Evolutionary conservation across 169 alveolate species (phyloP), one percentile per base, ranked within the genome.

Genomic region (Plasmodium knowlesi): DNA sequence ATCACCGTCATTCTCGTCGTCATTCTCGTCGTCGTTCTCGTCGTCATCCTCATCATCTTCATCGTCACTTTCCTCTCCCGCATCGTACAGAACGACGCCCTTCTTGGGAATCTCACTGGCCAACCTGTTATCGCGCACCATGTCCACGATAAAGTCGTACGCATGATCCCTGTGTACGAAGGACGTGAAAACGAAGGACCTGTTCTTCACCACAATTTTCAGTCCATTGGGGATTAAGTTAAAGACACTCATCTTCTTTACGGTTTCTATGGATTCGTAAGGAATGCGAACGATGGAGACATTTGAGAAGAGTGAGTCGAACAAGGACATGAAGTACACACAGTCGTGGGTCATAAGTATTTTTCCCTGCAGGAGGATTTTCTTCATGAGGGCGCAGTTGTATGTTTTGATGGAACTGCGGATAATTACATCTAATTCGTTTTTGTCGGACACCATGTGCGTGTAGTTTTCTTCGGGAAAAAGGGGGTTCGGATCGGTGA

Each of bases 81-180:
- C 10, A n/a, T n/a, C 28, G 53, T 39, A n/a, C 5, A 83, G 22
- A 4, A 83, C 92, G 14, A 43, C 53, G 16, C 92, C 92, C 37
- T 37, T 83, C 46, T 70, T 83, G n/a, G 92, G 92, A 43, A 83
- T 83, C 32, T 70, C 50, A 0, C 32, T 16, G 8, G 81, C 57
- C 53, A 74, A 19, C 30, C 19, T 74, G 57, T 28, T 32, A 9
- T 85, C 76, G 5, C 37, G 53, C 22, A 85, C 50, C 93, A 85
- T 85, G 34, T 85, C 79, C 22, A 30, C 30, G 37, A 85, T 85
- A 37, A 54, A 46, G 28, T 74, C 43, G n/a, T 85, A 43, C 10
- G 85, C 74, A 41, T 74, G 72, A 46, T 85, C 79, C 57, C 84
- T 73, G 61, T 73, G 85, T 4, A 85, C 84, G 32, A 85, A 85